Evolutionary conservation across 2,329 filamentous ascomycete genomes (phyloP).

Genomic region (Penicillium sp.): DNA sequence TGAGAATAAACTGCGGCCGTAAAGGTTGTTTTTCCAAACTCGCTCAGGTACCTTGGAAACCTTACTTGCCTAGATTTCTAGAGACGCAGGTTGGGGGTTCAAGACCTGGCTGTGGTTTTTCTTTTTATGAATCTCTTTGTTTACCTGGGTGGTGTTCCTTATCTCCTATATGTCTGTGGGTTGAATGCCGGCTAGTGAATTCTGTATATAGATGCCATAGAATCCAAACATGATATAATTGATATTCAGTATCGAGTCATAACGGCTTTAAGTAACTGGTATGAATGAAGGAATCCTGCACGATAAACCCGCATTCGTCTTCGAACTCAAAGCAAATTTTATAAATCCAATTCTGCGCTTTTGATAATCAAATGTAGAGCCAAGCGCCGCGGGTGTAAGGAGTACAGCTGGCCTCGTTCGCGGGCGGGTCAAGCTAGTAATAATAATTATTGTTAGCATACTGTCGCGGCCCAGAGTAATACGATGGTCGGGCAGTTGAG

Average conservation of each 20-base stretch:
- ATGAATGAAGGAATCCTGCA: neutral
- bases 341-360: neutral
- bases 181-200: too few relatives aligned
- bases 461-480: slow-evolving; percentile 6
- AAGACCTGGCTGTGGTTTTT: too few relatives aligned
- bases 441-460: neutral
- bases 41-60: too few relatives aligned
- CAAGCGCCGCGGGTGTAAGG: neutral
- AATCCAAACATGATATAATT: neutral
- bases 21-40: too few relatives aligned
- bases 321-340: neutral
- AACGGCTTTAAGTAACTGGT: neutral
- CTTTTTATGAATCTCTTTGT: too few relatives aligned
- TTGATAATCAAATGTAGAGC: neutral
- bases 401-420: neutral
- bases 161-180: too few relatives aligned
- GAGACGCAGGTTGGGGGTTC: too few relatives aligned
- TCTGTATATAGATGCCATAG: neutral
- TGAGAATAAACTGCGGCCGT: too few relatives aligned
- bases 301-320: neutral
- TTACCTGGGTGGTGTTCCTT: too few relatives aligned
- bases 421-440: neutral
- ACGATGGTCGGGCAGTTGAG: slow-evolving; percentile 14
- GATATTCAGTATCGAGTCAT: neutral
- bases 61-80: too few relatives aligned